Evolutionary conservation across 805 yeast species (phyloP), one percentile per base, ranked within the genome.

Genomic region (Zygoascus biomembranicola): DNA sequence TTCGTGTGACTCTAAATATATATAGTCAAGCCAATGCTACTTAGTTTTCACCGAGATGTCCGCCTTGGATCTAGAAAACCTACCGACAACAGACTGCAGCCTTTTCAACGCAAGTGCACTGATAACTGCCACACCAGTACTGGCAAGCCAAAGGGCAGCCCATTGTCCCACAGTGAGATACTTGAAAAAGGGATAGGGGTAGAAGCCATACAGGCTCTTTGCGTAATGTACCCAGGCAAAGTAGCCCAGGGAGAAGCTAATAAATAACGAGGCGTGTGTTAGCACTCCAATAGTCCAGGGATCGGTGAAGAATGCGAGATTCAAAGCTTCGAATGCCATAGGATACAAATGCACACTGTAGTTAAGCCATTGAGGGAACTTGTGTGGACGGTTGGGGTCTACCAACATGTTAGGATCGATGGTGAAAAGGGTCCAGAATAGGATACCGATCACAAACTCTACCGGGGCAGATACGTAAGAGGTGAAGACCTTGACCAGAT

Each of bases 221-320:
- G 68, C 57, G 47, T 57, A 55, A 54, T 66, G 67, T 32, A 63
- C 56, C 72, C 72, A 68, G 43, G 46, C 49, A 67, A 67, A 67
- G 62, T 68, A 68, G 14, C 56, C 63, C 10, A 53, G 57, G 11
- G 65, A 64, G 37, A n/a, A 55, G 43, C 19, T 47, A 41, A 48
- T 59, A 61, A 37, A 59, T 32, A 8, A 52, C 35, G 11, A 57
- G 18, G 41, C 18, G 11, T 32, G 42, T 4, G 26, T n/a, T 8
- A 32, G 37, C 16, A 31, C 18, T 6, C 42, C 41, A 31, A 46
- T 32, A 5, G 19, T 46, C 49, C 49, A 46, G 32, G 20, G 18
- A 13, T 8, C 23, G 26, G 32, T 46, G 32, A n/a, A 46, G 41
- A 46, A 46, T 3, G n/a, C 5, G 20, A 46, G 26, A 31, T 46